Conservation (phyloP, 73 alveolate species). For the Tetrahymena malaccensis region DNA sequence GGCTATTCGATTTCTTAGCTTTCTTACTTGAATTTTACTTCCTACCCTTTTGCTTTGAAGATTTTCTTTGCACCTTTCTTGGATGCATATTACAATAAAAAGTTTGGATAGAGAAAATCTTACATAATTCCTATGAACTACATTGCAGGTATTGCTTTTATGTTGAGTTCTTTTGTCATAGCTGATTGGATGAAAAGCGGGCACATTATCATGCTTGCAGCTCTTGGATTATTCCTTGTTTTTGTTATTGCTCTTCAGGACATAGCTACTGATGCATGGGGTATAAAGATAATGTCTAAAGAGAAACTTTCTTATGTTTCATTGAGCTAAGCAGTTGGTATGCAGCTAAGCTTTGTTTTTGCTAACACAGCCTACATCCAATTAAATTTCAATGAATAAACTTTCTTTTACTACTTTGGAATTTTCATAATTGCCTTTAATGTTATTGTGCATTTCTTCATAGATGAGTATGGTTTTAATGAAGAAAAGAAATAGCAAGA, state of each 20-base stretch:
- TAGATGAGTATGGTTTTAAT: background rate
- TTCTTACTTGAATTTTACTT: background rate
- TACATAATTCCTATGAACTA: slow-evolving; percentile 13
- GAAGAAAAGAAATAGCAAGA: background rate
- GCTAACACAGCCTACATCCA: background rate
- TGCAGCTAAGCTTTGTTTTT: background rate
- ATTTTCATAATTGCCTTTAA: background rate
- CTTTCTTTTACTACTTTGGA: background rate
- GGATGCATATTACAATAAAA: slow-evolving; percentile 7
- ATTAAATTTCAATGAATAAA: background rate
- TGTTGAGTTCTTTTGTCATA: background rate
- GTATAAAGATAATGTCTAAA: background rate
- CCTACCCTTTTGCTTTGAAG: slow-evolving; percentile 19
- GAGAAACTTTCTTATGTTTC: background rate
- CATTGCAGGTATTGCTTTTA: background rate
- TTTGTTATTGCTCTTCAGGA: slow-evolving; percentile 3
- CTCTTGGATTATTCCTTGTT: slow-evolving; percentile 1
- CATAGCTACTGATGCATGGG: slow-evolving; percentile 36
- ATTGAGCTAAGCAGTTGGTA: background rate
- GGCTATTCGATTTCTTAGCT: background rate
- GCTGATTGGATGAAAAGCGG: slow-evolving; percentile 20
- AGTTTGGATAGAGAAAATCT: slow-evolving; percentile 21
- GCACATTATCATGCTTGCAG: background rate
- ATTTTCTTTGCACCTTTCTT: slow-evolving; percentile 15
- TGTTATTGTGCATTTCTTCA: background rate